These are phyloP conservation scores for Phytophthora meadii DNA, from an alignment of 352 stramenopile species.

Conservation along the genomic window DNA sequence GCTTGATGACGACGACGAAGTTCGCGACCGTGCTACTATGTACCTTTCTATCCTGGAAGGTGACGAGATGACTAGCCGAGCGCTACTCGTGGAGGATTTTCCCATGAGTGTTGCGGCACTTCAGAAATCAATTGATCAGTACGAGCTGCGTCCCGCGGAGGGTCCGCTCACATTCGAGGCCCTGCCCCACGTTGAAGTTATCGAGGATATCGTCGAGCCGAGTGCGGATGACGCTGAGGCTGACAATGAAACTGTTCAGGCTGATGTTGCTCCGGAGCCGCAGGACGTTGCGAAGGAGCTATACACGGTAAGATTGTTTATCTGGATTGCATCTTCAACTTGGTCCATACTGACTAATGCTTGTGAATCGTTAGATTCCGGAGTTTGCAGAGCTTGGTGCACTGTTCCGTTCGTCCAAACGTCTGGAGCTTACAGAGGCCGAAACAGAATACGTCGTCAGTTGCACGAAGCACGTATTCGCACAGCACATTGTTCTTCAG, in stretches of 20 bases:
- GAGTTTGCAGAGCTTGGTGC: conserved; percentile 94
- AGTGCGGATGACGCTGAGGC: conserved; percentile 46
- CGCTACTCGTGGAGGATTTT: conserved; percentile 79
- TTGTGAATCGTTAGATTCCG: conserved; percentile 76
- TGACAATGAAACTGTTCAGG: conserved; percentile 35
- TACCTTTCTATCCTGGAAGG: conserved; percentile 83
- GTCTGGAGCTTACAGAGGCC: conserved; percentile 94
- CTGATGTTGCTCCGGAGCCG: conserved; percentile 48
- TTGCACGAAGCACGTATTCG: conserved; percentile 98
- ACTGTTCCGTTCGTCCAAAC: conserved; percentile 93
- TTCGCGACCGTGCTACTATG: conserved; percentile 92
- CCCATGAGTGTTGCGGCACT: conserved; percentile 75
- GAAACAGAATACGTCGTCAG: conserved; percentile 99
- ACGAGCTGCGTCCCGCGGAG: conserved; percentile 75
- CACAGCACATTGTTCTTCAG: conserved; percentile 94
- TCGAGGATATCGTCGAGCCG: conserved; percentile 49
- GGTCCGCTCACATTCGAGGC: conserved; percentile 84
- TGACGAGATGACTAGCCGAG: conserved; percentile 58
- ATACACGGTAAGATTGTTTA: conserved; percentile 83
- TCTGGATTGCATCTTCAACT: background rate
- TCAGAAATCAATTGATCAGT: conserved; percentile 90
- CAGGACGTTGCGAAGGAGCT: conserved; percentile 91
- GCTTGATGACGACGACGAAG: conserved; percentile 98
- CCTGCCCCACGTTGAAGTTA: conserved; percentile 85
- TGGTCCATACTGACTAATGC: conserved; percentile 1